phyloP scores from a whole-genome alignment of 495 filamentous ascomycete species.

The Cercophora sp. region DNA sequence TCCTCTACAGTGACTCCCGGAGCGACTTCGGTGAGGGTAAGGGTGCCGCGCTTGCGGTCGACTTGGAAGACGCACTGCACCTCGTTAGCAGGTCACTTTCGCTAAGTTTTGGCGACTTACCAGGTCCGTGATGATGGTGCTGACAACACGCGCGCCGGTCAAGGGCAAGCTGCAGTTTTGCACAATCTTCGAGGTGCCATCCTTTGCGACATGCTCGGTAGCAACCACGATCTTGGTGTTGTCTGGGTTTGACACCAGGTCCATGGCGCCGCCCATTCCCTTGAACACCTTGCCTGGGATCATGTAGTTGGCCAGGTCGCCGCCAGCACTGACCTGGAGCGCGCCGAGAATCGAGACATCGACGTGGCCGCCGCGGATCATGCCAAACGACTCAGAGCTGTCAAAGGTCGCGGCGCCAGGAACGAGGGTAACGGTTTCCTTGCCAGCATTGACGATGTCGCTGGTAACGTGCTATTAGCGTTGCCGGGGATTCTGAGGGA shows the following conservation, averaged over 20 bases:
- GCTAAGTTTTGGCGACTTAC: constrained; percentile 28
- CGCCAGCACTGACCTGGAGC: constrained; percentile 55
- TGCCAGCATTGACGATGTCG: constrained; percentile 60
- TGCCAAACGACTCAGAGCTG: constrained; percentile 56
- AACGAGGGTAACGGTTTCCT: constrained; percentile 57
- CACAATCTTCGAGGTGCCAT: constrained; percentile 56
- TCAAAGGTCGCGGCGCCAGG: constrained; percentile 56
- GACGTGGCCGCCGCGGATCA: constrained; percentile 59
- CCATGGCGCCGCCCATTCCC: constrained; percentile 63
- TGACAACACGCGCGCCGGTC: constrained; percentile 51
- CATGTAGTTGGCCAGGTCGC: constrained; percentile 63
- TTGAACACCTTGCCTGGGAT: constrained; percentile 60
- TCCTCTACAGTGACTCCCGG: constrained; percentile 53
- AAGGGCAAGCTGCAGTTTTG: constrained; percentile 53
- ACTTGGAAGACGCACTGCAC: constrained; percentile 54
- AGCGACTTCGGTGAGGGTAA: constrained; percentile 54
- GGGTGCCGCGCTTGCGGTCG: constrained; percentile 44
- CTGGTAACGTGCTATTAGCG: constrained; percentile 4
- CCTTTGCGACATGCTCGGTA: constrained; percentile 60
- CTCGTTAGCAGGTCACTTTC: constrained; percentile 9
- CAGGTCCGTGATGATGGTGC: constrained; percentile 56
- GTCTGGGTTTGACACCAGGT: constrained; percentile 57
- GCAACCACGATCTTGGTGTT: constrained; percentile 59
- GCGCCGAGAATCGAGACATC: constrained; percentile 59
- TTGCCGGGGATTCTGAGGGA: too few relatives aligned